Conservation (phyloP, 768 basidiomycete species). For the Trametes meyenii region DNA sequence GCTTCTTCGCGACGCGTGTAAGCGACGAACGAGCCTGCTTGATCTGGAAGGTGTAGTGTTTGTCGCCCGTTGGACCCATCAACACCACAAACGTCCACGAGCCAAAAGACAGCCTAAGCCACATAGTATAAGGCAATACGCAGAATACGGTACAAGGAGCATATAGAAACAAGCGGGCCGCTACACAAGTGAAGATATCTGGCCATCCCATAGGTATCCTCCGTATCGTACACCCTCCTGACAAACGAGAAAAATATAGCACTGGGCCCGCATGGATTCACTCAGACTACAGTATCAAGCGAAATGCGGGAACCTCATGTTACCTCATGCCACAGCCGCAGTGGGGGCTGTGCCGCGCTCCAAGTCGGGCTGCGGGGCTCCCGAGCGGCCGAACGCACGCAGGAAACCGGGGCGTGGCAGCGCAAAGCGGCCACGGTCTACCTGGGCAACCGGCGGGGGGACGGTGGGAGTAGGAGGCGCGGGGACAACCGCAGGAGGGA, state of each 20-base stretch:
- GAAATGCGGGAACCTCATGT: background rate
- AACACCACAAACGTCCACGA: background rate
- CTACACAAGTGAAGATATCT: background rate
- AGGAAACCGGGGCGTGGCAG: slow-evolving; percentile 28
- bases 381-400: slow-evolving; percentile 26
- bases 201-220: background rate
- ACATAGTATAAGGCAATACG: background rate
- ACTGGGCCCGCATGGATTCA: background rate
- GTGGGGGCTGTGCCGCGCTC: slow-evolving; percentile 30
- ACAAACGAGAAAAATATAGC: background rate
- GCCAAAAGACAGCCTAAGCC: background rate
- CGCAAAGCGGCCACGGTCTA: slow-evolving; percentile 25
- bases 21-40: slow-evolving; percentile 17
- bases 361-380: slow-evolving; percentile 27
- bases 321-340: slow-evolving; percentile 16
- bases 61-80: background rate
- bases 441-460: slow-evolving; percentile 16
- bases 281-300: background rate
- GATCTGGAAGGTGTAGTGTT: slow-evolving; percentile 19
- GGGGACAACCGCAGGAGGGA: slow-evolving; percentile 8
- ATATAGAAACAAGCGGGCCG: background rate
- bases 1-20: background rate
- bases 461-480: slow-evolving; percentile 7
- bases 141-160: background rate
- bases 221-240: slow-evolving; percentile 6